These are phyloP conservation scores for Scenedesmus sp. DNA, from an alignment of 163 green algal genomes.

Conservation along the genomic window DNA sequence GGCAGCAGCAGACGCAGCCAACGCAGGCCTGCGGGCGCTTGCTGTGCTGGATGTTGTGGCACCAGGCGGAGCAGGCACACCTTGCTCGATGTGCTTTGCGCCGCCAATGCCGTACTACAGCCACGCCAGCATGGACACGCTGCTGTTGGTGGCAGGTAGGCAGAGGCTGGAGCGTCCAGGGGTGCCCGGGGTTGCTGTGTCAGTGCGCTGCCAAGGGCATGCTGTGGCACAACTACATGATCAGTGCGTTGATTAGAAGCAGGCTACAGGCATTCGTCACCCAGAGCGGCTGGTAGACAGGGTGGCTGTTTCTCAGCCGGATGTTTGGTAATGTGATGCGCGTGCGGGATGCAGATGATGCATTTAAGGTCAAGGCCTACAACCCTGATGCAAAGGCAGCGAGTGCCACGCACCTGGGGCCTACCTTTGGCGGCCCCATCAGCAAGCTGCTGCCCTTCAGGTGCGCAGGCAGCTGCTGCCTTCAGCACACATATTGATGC, in stretches of 20 bases:
- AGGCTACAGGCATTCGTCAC: no score
- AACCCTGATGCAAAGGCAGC: slow-evolving; percentile 64
- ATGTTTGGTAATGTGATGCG: background rate
- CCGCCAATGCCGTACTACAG: slow-evolving; percentile 78
- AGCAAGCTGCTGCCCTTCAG: slow-evolving; percentile 71
- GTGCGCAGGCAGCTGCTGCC: slow-evolving; percentile 35
- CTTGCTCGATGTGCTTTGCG: slow-evolving; percentile 76
- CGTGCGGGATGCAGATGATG: slow-evolving; percentile 62
- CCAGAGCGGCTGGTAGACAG: no score
- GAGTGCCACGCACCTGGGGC: slow-evolving; percentile 67
- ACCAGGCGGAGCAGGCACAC: slow-evolving; percentile 35
- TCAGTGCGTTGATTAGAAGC: background rate
- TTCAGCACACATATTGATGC: background rate
- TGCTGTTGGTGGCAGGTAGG: slow-evolving; percentile 73
- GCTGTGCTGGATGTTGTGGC: slow-evolving; percentile 29
- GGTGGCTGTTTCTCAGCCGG: no score
- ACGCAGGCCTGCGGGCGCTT: slow-evolving; percentile 51
- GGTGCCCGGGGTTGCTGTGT: background rate
- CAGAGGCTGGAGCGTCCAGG: background rate
- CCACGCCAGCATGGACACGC: slow-evolving; percentile 69
- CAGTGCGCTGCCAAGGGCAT: background rate
- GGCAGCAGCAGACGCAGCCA: slow-evolving; percentile 30
- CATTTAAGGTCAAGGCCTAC: slow-evolving; percentile 79
- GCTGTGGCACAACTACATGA: background rate
- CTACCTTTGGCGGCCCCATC: slow-evolving; percentile 75